Conservation (phyloP, 306 rosid genomes). For the Glycine soja region DNA sequence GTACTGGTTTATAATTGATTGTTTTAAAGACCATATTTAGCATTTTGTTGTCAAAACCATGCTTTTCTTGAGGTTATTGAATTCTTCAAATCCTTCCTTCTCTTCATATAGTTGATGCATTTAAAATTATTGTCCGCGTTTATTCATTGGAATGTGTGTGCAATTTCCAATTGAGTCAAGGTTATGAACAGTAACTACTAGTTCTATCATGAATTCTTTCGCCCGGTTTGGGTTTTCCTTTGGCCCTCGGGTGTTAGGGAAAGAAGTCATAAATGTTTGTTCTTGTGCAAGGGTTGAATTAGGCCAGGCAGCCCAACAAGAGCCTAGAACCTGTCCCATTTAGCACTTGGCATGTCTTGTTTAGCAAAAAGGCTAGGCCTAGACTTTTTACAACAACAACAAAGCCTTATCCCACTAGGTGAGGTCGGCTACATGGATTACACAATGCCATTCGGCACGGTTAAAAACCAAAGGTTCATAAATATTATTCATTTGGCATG, state of each 20-base stretch:
- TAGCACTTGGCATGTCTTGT: not conserved
- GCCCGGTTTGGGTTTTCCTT: not conserved
- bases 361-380: not conserved
- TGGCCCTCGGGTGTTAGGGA: not conserved
- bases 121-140: not conserved
- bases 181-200: not conserved
- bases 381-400: too few relatives aligned
- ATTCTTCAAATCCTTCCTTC: not conserved
- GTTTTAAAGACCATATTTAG: not conserved
- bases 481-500: too few relatives aligned
- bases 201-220: not conserved
- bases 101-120: not conserved
- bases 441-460: too few relatives aligned
- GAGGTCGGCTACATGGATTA: too few relatives aligned
- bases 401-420: too few relatives aligned
- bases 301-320: not conserved
- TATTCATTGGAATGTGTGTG: not conserved
- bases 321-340: not conserved
- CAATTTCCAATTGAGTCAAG: not conserved
- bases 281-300: not conserved
- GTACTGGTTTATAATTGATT: not conserved
- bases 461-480: too few relatives aligned
- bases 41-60: not conserved
- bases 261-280: not conserved
- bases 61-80: not conserved